Base-by-base conservation (phyloP, 176 grass and related monocot species). In the Carex pumila region DNA sequence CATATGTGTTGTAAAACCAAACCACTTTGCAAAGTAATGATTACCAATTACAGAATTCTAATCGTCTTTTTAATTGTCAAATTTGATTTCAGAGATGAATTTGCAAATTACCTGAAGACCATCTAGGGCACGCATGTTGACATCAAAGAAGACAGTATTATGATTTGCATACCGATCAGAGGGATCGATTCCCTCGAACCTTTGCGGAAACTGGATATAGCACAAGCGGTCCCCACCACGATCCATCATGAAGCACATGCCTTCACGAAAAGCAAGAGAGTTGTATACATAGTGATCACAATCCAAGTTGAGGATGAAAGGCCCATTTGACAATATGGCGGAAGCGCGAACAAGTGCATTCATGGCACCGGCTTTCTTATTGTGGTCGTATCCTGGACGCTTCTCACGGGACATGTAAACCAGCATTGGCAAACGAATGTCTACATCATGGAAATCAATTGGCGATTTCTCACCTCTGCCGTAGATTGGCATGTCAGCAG, bases 231-330 rank as follows among this genome's bases (percentile, higher is more conserved):
- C 93, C 17, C 93, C 96, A 21, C 96, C 93, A 41, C 96, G 92
- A 56, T 99, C 96, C 91, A 99, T 93, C 96, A 99, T 99, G 91
- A 99, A 99, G 88, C 96, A 99, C 86, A 99, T 86, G 9, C 96
- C 96, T 81, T 95, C 96, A 67, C 91, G 87, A 34, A 99, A 74
- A 61, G 96, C 96, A 60, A 87, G 86, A 6, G 96, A 99, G 71
- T 99, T 95, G 83, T 99, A 99, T 29, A 99, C 60, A 29, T 95
- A 99, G 88, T 99, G 96, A 65, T 99, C 96, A 71, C 96, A 99
- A 43, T 99, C 96, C 79, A 99, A 87, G 83, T 99, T 99, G 49
- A 99, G 96, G 76, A 99, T 95, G 87, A 99, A 99, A 13, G 96
- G 90, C 1, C 96, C 96, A 56, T 99, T 99, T 1, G 96, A 99